Percentiles rank a stretch among this genome's conserved stretches.
These are phyloP conservation scores for Gamarada debralockiae DNA, from an alignment of 495 filamentous ascomycete species.

Conservation along the genomic window DNA sequence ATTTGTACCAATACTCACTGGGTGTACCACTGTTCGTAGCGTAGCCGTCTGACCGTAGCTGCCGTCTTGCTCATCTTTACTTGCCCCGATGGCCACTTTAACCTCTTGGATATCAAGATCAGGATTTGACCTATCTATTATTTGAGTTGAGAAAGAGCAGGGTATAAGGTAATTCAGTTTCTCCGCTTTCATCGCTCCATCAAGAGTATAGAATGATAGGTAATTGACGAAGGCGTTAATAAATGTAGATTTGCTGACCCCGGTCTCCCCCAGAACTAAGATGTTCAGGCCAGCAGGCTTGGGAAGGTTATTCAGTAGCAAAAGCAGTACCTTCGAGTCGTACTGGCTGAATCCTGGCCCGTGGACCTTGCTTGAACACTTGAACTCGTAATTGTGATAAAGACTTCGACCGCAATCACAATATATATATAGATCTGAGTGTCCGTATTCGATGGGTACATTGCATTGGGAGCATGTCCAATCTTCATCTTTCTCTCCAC, in stretches of 20 bases:
- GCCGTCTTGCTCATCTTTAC: constrained; percentile 31
- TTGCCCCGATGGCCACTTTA: constrained; percentile 26
- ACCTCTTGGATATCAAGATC: constrained; percentile 17
- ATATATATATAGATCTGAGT: constrained; percentile 30
- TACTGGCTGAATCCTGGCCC: constrained; percentile 9
- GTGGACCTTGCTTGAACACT: constrained; percentile 27
- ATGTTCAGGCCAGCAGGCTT: constrained; percentile 35
- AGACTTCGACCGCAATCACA: constrained; percentile 34
- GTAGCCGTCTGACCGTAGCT: constrained; percentile 35
- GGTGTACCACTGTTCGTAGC: constrained; percentile 33
- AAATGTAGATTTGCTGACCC: constrained; percentile 34
- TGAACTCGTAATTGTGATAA: constrained; percentile 26
- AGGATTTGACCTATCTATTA: constrained; percentile 17
- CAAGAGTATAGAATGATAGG: constrained; percentile 26
- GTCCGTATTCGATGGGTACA: constrained; percentile 29
- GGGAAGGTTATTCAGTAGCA: constrained; percentile 13
- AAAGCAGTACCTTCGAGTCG: background rate
- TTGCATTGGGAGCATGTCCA: constrained; percentile 34
- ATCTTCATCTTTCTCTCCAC: constrained; percentile 11
- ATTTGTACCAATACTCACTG: constrained; percentile 21
- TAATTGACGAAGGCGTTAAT: constrained; percentile 43
- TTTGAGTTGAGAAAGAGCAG: constrained; percentile 32
- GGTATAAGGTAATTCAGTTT: constrained; percentile 31
- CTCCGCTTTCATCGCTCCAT: constrained; percentile 21
- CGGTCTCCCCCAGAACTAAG: constrained; percentile 36